Evolutionary conservation across 2,329 filamentous ascomycete species (phyloP), one percentile per base, ranked within the genome.

Genomic region (Fusarium sp.): DNA sequence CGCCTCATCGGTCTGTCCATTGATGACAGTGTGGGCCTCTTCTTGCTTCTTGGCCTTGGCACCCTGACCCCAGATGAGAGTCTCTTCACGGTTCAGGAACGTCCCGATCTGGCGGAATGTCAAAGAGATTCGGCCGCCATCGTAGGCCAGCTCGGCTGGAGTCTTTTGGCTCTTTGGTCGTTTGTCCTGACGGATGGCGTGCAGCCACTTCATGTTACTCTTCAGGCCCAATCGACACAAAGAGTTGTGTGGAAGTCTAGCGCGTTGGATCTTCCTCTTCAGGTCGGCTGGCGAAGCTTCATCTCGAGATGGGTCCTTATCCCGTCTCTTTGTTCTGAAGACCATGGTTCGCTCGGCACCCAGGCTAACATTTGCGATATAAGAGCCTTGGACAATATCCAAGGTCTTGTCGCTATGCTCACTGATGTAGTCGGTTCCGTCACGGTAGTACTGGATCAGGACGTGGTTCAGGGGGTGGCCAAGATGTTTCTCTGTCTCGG

Each of bases 371-470:
- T 98, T 99, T 73, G 95, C 94, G 74, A 99, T 97, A 68, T 88
- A 95, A 27, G 93, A 96, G 6, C 88, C 91, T 29, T 89, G 90
- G 14, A 91, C 91, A 65, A 99, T 96, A 80, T 99, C 96, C 27
- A 99, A 86, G 0, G 96, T 98, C 84, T 99, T 99, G 81, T 99
- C 96, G 42, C 94, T 97, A 79, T 99, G 96, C 80, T 99, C 96
- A 1, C 94, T 96, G 71, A 99, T 99, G 80, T 94, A 94, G 82
- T 99, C 96, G 56, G 90, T 91, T 4, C 96, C 94, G 75, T 89
- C 88, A n/a, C 96, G 93, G 79, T 99, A 99, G 66, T 95, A 89
- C 79, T 99, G 96, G 53, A 99, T 97, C 56, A 99, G 85, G 1
- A 92, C 95, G 80, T 99, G 96, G 78, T 99, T 99, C 46, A 99